These are phyloP conservation scores for Penicillium sp. DNA, from an alignment of 2,329 filamentous ascomycete species.

Conservation along the genomic window DNA sequence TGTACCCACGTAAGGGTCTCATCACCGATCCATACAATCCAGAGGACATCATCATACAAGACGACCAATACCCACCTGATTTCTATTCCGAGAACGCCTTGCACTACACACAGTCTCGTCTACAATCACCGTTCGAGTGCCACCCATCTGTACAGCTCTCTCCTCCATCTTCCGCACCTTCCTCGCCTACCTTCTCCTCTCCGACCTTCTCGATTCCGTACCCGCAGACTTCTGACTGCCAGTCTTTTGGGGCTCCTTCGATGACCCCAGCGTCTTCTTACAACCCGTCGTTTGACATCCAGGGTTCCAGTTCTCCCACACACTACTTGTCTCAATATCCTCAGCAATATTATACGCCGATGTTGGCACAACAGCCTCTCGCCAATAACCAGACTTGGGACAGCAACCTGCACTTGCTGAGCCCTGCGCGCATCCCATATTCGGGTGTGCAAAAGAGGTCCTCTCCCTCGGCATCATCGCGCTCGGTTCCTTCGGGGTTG, in stretches of 20 bases:
- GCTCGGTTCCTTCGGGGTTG: constrained; percentile 35
- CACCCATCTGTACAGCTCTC: constrained; percentile 34
- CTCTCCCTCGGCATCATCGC: constrained; percentile 47
- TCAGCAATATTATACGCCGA: constrained; percentile 34
- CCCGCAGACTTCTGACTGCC: constrained; percentile 30
- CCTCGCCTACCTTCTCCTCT: constrained; percentile 33
- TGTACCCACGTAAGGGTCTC: constrained; percentile 45
- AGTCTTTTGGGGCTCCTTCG: constrained; percentile 39
- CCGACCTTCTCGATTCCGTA: constrained; percentile 31
- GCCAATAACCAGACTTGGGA: constrained; percentile 38
- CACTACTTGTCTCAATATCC: constrained; percentile 33
- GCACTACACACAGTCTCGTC: constrained; percentile 29
- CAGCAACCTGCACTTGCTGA: constrained; percentile 37
- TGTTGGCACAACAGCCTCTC: constrained; percentile 43
- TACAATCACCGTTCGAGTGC: constrained; percentile 38
- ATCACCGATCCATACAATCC: constrained; percentile 40
- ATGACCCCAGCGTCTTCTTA: constrained; percentile 43
- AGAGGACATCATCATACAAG: constrained; percentile 40
- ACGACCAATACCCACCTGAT: constrained; percentile 38
- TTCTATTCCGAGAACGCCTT: constrained; percentile 28
- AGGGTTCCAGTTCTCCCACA: constrained; percentile 35
- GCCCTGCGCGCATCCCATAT: constrained; percentile 36
- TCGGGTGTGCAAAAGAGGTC: constrained; percentile 39
- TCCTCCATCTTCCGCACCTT: constrained; percentile 39
- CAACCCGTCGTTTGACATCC: constrained; percentile 38